phyloP scores from a whole-genome alignment of 2,329 filamentous ascomycete species.

The Sclerotinia glacialis region DNA sequence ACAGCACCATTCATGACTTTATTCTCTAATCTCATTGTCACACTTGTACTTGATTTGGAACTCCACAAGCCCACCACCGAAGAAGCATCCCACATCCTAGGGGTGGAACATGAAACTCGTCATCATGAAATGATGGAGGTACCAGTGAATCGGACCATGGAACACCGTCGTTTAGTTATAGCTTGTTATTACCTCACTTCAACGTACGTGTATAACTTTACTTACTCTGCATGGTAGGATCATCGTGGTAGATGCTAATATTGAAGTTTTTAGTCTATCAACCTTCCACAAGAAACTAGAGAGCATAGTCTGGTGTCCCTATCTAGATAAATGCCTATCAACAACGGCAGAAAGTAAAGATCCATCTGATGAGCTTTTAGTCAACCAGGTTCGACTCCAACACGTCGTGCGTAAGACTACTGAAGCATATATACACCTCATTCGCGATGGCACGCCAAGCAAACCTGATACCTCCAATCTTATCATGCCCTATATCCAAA shows the following conservation, averaged over 20 bases:
- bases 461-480: background rate
- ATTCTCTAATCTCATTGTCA: background rate
- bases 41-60: slow-evolving; percentile 11
- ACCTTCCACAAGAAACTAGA: slow-evolving; percentile 10
- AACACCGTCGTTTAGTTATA: slow-evolving; percentile 4
- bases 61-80: slow-evolving; percentile 8
- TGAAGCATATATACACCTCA: slow-evolving; percentile 10
- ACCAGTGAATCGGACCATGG: slow-evolving; percentile 8
- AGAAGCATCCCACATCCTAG: slow-evolving; percentile 5
- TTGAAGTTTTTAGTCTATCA: slow-evolving; percentile 1
- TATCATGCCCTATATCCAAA: slow-evolving; percentile 11
- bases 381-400: slow-evolving; percentile 5
- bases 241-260: background rate
- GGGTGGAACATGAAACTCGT: slow-evolving; percentile 7
- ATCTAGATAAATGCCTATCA: slow-evolving; percentile 12
- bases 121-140: slow-evolving; percentile 12
- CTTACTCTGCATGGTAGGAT: background rate
- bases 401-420: background rate
- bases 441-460: slow-evolving; percentile 9
- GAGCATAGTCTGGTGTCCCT: slow-evolving; percentile 12
- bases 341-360: slow-evolving; percentile 4
- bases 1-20: slow-evolving; percentile 9
- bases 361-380: slow-evolving; percentile 3
- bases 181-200: slow-evolving; percentile 13
- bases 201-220: background rate